Conservation (phyloP, 768 basidiomycete species). For the Suillus variegatus region DNA sequence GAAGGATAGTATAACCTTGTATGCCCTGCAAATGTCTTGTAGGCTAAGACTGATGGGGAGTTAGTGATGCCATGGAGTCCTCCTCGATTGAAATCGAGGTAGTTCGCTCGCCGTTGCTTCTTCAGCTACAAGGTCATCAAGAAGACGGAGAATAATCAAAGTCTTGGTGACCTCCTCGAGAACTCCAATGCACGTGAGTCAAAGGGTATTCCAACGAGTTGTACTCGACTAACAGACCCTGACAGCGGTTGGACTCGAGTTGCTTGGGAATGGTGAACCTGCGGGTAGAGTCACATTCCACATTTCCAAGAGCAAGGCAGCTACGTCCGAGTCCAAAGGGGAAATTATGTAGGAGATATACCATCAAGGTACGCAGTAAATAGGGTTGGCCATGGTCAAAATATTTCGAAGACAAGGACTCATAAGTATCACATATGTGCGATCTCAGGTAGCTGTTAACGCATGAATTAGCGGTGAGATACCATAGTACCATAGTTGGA, state of each 20-base stretch:
- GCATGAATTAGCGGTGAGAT: not conserved
- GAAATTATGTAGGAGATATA: not conserved
- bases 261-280: conserved; percentile 32
- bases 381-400: not conserved
- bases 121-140: conserved; percentile 35
- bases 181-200: conserved; percentile 30
- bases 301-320: conserved; percentile 21
- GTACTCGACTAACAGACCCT: not conserved
- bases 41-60: not conserved
- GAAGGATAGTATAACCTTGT: conserved; percentile 29
- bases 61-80: conserved; percentile 32
- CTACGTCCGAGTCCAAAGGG: conserved; percentile 5
- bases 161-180: conserved; percentile 32
- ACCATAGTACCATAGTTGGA: no score
- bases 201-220: conserved; percentile 1
- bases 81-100: conserved; percentile 36
- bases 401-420: not conserved
- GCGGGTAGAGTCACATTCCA: conserved; percentile 30
- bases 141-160: conserved; percentile 35
- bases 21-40: conserved; percentile 9
- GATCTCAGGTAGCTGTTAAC: not conserved
- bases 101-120: conserved; percentile 32
- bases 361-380: not conserved
- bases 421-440: not conserved
- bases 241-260: conserved; percentile 31